Evolutionary conservation across 2,329 filamentous ascomycete genomes (phyloP).

Genomic region (Grosmannia penicillata): DNA sequence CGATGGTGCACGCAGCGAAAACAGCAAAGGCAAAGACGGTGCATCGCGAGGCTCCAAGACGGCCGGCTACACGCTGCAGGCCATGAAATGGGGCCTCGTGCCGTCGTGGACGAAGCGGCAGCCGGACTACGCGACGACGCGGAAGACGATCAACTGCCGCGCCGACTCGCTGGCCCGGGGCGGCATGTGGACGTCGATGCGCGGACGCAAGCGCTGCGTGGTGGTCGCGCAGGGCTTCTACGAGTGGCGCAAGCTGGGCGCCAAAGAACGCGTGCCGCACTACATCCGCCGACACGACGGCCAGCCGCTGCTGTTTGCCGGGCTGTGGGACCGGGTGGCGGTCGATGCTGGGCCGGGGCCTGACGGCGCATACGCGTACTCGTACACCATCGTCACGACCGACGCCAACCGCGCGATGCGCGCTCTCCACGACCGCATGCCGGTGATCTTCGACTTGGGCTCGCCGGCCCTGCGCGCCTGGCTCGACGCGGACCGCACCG

Average conservation of each 20-base stretch:
- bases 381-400: slow-evolving; percentile 90
- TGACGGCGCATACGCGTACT: slow-evolving; percentile 49
- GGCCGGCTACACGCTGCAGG: slow-evolving; percentile 62
- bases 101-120: slow-evolving; percentile 86
- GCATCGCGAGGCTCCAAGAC: not conserved
- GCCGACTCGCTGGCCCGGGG: slow-evolving; percentile 68
- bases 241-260: slow-evolving; percentile 76
- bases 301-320: slow-evolving; percentile 75
- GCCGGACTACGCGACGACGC: slow-evolving; percentile 59
- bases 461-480: slow-evolving; percentile 56
- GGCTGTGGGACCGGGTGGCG: slow-evolving; percentile 77
- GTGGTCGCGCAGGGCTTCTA: slow-evolving; percentile 88
- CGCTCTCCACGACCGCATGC: slow-evolving; percentile 92
- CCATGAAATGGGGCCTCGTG: slow-evolving; percentile 92
- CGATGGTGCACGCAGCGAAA: slow-evolving; percentile 2
- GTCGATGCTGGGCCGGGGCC: slow-evolving; percentile 46
- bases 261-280: slow-evolving; percentile 70
- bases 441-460: slow-evolving; percentile 70
- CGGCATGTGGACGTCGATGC: slow-evolving; percentile 89
- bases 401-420: slow-evolving; percentile 66
- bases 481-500: slow-evolving; percentile 57
- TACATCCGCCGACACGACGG: slow-evolving; percentile 73
- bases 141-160: slow-evolving; percentile 91
- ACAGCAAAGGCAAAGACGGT: slow-evolving; percentile 2
- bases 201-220: slow-evolving; percentile 74